phyloP scores from a whole-genome alignment of 352 stramenopile species.

The Globisporangium acanthophoron region DNA sequence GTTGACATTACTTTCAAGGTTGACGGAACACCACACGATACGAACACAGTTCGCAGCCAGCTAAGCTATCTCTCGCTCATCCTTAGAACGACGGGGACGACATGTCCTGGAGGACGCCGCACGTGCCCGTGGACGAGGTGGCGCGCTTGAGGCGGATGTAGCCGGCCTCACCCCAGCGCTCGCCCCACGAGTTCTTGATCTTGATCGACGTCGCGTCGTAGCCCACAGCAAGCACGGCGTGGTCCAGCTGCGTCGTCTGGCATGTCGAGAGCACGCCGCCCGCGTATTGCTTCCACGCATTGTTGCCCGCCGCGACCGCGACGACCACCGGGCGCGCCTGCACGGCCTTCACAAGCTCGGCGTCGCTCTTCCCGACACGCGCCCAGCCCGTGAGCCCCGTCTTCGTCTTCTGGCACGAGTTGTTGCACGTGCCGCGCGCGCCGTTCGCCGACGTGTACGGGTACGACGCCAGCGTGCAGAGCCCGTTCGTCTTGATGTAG shows the following conservation, averaged over 20 bases:
- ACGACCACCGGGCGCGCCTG: constrained; percentile 90
- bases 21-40: neutral
- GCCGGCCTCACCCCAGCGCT: constrained; percentile 86
- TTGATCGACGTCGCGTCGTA: constrained; percentile 90
- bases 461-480: constrained; percentile 28
- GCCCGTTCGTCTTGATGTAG: constrained; percentile 79
- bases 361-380: constrained; percentile 48
- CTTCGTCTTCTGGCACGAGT: constrained; percentile 11
- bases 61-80: neutral
- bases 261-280: constrained; percentile 79
- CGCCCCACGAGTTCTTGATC: constrained; percentile 96
- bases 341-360: constrained; percentile 77
- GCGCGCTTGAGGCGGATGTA: constrained; percentile 83
- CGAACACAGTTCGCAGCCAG: neutral
- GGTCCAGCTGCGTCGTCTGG: constrained; percentile 89
- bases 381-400: constrained; percentile 23
- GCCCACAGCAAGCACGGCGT: constrained; percentile 94
- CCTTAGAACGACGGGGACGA: constrained; percentile 19
- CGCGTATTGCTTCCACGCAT: constrained; percentile 95
- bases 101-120: constrained; percentile 31
- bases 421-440: constrained; percentile 10
- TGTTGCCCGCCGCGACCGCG: constrained; percentile 90
- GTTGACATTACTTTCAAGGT: no score
- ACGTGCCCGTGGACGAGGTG: constrained; percentile 38
- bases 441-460: neutral